Base-by-base conservation (phyloP, 441 rosid species). In the Adansonia gregorii region DNA sequence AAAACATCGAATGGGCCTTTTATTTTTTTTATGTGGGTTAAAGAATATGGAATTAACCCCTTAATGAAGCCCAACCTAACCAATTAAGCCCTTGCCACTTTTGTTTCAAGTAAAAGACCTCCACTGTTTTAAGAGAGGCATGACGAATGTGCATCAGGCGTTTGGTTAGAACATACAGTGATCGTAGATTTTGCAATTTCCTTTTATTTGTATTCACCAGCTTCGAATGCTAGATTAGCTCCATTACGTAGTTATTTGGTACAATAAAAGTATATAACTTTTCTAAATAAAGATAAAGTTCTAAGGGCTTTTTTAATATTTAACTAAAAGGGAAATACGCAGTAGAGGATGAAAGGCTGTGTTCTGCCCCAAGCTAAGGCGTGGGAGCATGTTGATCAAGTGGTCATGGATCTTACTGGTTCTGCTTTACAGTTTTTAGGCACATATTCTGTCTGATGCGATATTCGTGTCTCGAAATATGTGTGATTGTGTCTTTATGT, bases 361-460 rank as follows among this genome's bases (percentile, higher is more conserved):
- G 82, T 82, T 75, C 74, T 87, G 69, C 83, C 88, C 71, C 74
- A 80, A 24, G 65, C 88, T 71, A 90, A 87, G 87, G 84, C 96
- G 0, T 91, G 94, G 97, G 94, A 92, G 85, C 96, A 91, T 80
- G 78, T 92, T 65, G 96, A 95, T 86, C 98, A 95, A 79, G 83
- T 93, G 61, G 86, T 95, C 31, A 95, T 95, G 98, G 92, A 95
- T 84, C 97, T 95, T 83, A 98, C 98, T 56, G 98, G 94, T 67
- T 95, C 98, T 81, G 95, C 98, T 66, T 76, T 92, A 73, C 79
- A 88, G 63, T 95, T 95, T 87, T 87, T 95, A 35, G 97, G 98
- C 91, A 88, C 15, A 66, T 54, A 24, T 22, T 39, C 27, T 43
- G 0, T 39, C 24, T 22, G 14, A 2, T 31, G 3, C n/a, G 75